Evolutionary conservation across 129 eudicot genomes (phyloP).

Genomic region (Tanacetum coccineum): DNA sequence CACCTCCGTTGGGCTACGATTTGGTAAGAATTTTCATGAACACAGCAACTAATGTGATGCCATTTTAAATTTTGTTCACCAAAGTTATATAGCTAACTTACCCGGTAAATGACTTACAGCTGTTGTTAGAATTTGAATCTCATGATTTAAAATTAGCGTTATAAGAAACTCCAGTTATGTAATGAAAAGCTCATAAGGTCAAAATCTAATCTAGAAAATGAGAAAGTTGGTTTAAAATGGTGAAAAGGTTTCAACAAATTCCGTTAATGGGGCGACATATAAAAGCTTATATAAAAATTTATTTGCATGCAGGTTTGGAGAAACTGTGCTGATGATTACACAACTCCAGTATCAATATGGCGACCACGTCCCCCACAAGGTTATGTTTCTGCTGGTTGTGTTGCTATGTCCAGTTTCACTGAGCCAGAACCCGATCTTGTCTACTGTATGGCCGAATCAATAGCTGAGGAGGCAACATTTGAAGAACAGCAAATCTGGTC

Average conservation of each 20-base stretch:
- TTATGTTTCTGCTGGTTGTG: conserved; percentile 73
- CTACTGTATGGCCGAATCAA: conserved; percentile 63
- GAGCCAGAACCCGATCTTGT: conserved; percentile 62
- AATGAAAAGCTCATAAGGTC: not conserved
- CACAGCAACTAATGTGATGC: too few species aligned
- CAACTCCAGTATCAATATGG: conserved; percentile 75
- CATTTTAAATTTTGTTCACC: not conserved
- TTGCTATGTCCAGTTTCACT: conserved; percentile 51
- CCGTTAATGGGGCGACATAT: not conserved
- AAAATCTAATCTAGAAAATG: not conserved
- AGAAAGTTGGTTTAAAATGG: not conserved
- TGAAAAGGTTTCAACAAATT: not conserved
- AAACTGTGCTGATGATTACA: conserved; percentile 81
- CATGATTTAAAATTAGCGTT: not conserved
- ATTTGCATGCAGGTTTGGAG: conserved; percentile 78
- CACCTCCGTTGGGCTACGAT: conserved; percentile 81
- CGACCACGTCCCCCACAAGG: conserved; percentile 94
- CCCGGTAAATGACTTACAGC: too few species aligned
- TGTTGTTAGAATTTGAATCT: too few species aligned
- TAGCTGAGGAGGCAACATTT: conserved; percentile 60
- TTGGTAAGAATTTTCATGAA: conserved; percentile 48
- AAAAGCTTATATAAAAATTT: too few species aligned
- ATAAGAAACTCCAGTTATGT: not conserved
- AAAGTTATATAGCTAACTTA: too few species aligned
- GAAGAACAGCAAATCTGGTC: conserved; percentile 90